Evolutionary conservation across 139 green algal genomes (phyloP), one percentile per base, ranked within the genome.

Genomic region (Pleodorina starrii): DNA sequence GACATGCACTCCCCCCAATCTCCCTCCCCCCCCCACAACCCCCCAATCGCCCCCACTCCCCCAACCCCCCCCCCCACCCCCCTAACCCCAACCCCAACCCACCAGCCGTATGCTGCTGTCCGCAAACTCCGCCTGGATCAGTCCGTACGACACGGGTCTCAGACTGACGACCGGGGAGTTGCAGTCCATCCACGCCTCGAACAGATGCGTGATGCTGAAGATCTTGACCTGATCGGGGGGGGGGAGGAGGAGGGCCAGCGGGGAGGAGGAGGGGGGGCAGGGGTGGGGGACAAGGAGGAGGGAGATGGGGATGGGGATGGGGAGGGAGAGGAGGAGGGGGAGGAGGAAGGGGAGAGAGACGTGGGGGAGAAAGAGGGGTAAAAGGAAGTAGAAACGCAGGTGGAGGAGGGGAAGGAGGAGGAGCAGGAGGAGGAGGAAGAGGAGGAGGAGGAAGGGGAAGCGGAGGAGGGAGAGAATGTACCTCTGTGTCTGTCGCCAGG

Each of bases 151-250:
- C 38, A 92, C 81, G 71, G 74, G 83, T 36, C 60, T 51, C 35
- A 92, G 76, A 17, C 38, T 38, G 48, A 46, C 46, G 63, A 72
- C 12, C 27, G 87, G 48, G 69, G 63, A 85, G 89, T 92, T 92
- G 89, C 89, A 92, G 25, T 92, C 89, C 89, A 92, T 92, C 83
- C 82, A 92, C 4, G n/a, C 14, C 78, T 91, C 87, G 32, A 77
- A 84, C 68, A 91, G 68, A 51, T 91, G 79, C 69, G 54, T 63
- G 51, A 88, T 71, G 79, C 27, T 59, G 51, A 91, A 88, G 48
- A 91, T 32, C 48, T 80, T 79, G 40, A 91, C 87, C 87, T 91
- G 86, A 29, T n/a, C n/a, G n/a, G n/a, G n/a, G n/a, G n/a, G n/a
- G n/a, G n/a, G n/a, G n/a, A n/a, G n/a, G n/a, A 27, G 68, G 68